A percentile compares a stretch with the other conserved stretches of the same genome.
These are phyloP conservation scores for Leucaena leucocephala DNA, from an alignment of 306 rosid genomes.

Conservation along the genomic window DNA sequence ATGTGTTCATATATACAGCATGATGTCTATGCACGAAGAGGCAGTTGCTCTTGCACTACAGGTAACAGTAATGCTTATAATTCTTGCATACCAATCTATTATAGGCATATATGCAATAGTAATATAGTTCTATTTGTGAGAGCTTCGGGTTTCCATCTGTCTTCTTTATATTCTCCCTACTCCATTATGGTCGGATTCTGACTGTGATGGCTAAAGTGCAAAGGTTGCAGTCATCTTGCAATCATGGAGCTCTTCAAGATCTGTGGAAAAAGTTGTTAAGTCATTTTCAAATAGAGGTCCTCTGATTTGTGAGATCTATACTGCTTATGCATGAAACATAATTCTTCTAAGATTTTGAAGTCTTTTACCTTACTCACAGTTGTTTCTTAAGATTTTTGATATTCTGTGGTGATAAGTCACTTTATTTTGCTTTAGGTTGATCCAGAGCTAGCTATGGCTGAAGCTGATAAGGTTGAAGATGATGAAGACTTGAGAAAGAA, in stretches of 20 bases:
- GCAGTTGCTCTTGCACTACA: conserved; percentile 98
- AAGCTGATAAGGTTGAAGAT: conserved; percentile 98
- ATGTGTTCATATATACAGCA: conserved; percentile 98
- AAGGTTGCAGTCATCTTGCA: conserved; percentile 19
- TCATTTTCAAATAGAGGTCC: conserved; percentile 18
- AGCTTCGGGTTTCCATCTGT: conserved; percentile 9
- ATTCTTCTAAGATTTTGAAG: conserved; percentile 21
- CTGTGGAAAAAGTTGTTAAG: conserved; percentile 37
- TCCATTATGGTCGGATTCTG: conserved; percentile 20
- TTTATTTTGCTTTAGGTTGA: conserved; percentile 70
- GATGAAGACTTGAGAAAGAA: conserved; percentile 98
- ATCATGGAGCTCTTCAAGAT: conserved; percentile 24
- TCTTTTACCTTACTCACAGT: neutral
- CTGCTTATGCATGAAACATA: conserved; percentile 3
- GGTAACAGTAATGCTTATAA: conserved; percentile 53
- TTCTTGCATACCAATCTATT: conserved; percentile 23
- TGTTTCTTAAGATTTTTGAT: conserved; percentile 13
- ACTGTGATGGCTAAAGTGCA: conserved; percentile 25
- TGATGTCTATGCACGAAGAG: conserved; percentile 99
- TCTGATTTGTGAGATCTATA: conserved; percentile 10
- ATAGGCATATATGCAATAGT: neutral
- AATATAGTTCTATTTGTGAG: conserved; percentile 12
- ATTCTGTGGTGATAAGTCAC: conserved; percentile 13
- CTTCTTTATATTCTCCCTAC: conserved; percentile 20
- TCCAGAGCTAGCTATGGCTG: conserved; percentile 99